Percentiles rank a stretch among this genome's conserved stretches.
Conservation (phyloP, 2,329 filamentous ascomycete species). For the Colletotrichum scovillei region DNA sequence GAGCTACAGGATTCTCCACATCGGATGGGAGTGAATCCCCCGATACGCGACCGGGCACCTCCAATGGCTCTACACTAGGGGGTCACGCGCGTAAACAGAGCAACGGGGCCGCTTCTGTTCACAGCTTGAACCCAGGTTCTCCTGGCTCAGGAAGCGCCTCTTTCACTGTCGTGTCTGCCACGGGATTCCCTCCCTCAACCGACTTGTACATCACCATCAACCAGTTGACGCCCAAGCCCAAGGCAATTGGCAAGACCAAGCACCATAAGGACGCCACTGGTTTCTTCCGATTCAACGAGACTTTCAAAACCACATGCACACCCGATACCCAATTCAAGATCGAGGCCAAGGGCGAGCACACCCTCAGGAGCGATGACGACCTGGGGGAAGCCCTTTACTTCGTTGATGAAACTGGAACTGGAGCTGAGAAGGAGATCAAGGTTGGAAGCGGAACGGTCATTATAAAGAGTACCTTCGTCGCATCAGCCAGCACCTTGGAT, state of each 20-base stretch:
- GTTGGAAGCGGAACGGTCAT: conserved; percentile 80
- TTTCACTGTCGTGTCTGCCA: conserved; percentile 83
- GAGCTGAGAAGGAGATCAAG: conserved; percentile 77
- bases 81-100: conserved; percentile 66
- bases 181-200: conserved; percentile 79
- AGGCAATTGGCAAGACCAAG: conserved; percentile 92
- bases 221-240: conserved; percentile 75
- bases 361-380: conserved; percentile 84
- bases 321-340: conserved; percentile 90
- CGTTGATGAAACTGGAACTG: conserved; percentile 81
- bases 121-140: conserved; percentile 70
- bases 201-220: conserved; percentile 84
- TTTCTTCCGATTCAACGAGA: conserved; percentile 78
- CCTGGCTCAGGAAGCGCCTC: conserved; percentile 79
- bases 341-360: conserved; percentile 85
- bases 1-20: conserved; percentile 50
- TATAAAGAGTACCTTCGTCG: conserved; percentile 78
- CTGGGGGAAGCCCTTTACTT: conserved; percentile 91
- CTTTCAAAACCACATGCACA: conserved; percentile 80
- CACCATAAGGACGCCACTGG: conserved; percentile 81
- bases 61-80: conserved; percentile 44
- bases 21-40: conserved; percentile 37
- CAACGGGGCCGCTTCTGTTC: conserved; percentile 72
- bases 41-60: conserved; percentile 46
- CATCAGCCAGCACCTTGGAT: conserved; percentile 49